Conservation (phyloP, 1,284 basidiomycete species). For the Schizopora paradoxa region DNA sequence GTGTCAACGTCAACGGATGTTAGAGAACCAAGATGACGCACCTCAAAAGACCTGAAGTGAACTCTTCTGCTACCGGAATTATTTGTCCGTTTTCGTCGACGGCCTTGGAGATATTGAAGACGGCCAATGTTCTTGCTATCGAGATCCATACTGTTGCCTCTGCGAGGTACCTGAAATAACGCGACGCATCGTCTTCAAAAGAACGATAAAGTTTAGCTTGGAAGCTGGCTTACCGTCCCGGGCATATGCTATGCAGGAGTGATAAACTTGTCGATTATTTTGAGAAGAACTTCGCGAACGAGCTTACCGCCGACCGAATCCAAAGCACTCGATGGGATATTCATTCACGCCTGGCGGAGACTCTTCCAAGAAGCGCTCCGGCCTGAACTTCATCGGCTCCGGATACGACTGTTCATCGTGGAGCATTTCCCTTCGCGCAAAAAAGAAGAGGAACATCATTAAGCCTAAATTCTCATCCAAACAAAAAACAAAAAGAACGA, state of each 20-base stretch:
- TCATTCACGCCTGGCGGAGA: neutral
- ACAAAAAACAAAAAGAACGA: neutral
- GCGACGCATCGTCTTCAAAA: slow-evolving; percentile 36
- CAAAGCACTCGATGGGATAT: neutral
- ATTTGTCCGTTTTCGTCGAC: slow-evolving; percentile 36
- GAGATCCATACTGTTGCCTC: slow-evolving; percentile 45
- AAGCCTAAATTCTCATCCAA: neutral
- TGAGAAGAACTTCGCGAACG: neutral
- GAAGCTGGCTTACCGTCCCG: slow-evolving; percentile 31
- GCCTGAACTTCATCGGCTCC: slow-evolving; percentile 25
- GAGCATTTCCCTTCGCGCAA: neutral
- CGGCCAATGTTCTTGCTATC: slow-evolving; percentile 39
- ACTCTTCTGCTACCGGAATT: slow-evolving; percentile 37
- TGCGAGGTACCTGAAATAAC: slow-evolving; percentile 41
- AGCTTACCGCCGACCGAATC: slow-evolving; percentile 6
- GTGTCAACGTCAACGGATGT: neutral
- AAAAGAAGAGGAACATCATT: neutral
- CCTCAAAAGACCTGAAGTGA: slow-evolving; percentile 41
- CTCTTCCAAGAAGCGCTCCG: slow-evolving; percentile 22
- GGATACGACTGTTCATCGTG: slow-evolving; percentile 16
- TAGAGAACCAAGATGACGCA: too few relatives aligned
- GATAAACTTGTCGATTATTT: too few relatives aligned
- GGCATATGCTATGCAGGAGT: slow-evolving; percentile 29
- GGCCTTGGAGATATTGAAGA: slow-evolving; percentile 37
- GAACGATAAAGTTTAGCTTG: slow-evolving; percentile 2